Percentiles rank a stretch among this genome's conserved stretches.
Evolutionary conservation across 2,329 filamentous ascomycete species (phyloP).

Genomic region (Aspergillus nomiae): DNA sequence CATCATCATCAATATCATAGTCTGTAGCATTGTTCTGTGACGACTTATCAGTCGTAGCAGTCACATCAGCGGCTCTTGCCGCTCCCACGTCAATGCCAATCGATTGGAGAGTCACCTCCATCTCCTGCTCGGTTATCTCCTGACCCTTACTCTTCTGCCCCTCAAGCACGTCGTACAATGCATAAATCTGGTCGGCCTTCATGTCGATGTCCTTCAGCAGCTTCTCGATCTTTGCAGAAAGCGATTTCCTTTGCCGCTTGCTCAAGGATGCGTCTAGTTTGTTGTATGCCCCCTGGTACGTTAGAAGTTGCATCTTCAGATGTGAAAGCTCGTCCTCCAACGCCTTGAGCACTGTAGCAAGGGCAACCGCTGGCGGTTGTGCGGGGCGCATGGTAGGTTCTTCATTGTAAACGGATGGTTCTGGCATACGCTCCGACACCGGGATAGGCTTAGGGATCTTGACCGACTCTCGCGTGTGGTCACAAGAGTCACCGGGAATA

Average conservation of each 20-base stretch:
- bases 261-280: conserved; percentile 67
- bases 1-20: conserved; percentile 36
- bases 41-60: conserved; percentile 32
- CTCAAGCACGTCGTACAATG: conserved; percentile 80
- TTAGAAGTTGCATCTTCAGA: conserved; percentile 68
- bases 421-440: conserved; percentile 52
- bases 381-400: conserved; percentile 63
- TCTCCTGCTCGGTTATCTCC: conserved; percentile 63
- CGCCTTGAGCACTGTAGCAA: conserved; percentile 81
- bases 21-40: conserved; percentile 24
- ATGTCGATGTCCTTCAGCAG: conserved; percentile 67
- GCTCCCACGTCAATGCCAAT: conserved; percentile 40
- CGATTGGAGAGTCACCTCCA: conserved; percentile 63
- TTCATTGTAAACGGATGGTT: conserved; percentile 49
- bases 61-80: conserved; percentile 24
- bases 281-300: conserved; percentile 65
- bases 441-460: conserved; percentile 54
- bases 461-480: conserved; percentile 35
- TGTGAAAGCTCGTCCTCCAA: conserved; percentile 79
- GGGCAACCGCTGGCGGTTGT: conserved; percentile 69
- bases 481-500: conserved; percentile 37
- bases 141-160: conserved; percentile 70
- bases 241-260: conserved; percentile 62
- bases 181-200: conserved; percentile 79
- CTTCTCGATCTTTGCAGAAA: conserved; percentile 63